Evolutionary conservation across 164 flowering plant species (phyloP).

Genomic region (Magnolia kwangsiensis): DNA sequence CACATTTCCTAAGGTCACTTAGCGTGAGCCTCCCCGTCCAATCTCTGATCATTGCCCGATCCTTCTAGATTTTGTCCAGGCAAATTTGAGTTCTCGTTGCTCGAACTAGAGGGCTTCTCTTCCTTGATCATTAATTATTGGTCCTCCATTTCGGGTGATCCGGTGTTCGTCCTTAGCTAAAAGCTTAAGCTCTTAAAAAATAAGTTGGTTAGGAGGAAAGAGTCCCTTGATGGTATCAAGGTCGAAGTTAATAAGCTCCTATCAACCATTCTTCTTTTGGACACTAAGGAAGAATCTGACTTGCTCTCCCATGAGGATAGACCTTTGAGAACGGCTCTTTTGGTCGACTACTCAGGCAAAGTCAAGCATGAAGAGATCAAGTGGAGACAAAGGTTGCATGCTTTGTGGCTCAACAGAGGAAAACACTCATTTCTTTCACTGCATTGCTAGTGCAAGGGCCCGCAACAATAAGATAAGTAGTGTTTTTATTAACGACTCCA

Average conservation of each 20-base stretch:
- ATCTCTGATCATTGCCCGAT: too few species aligned
- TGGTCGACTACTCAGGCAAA: background rate
- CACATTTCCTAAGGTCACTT: too few species aligned
- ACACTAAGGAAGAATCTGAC: background rate
- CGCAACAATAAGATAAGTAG: background rate
- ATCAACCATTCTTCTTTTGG: background rate
- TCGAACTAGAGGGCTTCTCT: too few species aligned
- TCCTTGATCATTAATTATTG: too few species aligned
- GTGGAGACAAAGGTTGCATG: background rate
- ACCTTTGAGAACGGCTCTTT: background rate
- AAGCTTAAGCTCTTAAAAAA: too few species aligned
- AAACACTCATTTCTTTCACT: background rate
- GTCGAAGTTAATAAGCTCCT: background rate
- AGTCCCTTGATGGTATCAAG: background rate
- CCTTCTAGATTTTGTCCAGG: too few species aligned
- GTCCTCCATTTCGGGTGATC: too few species aligned
- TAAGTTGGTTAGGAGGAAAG: background rate
- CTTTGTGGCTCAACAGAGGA: background rate
- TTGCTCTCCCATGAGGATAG: background rate
- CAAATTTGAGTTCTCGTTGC: too few species aligned
- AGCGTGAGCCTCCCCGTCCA: too few species aligned
- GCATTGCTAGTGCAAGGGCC: background rate
- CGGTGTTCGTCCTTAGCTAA: too few species aligned
- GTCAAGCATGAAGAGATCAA: background rate
- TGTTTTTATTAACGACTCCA: background rate